Evolutionary conservation across 2,329 filamentous ascomycete genomes (phyloP), one percentile per base, ranked within the genome.

Genomic region (Venturia aucupariae): DNA sequence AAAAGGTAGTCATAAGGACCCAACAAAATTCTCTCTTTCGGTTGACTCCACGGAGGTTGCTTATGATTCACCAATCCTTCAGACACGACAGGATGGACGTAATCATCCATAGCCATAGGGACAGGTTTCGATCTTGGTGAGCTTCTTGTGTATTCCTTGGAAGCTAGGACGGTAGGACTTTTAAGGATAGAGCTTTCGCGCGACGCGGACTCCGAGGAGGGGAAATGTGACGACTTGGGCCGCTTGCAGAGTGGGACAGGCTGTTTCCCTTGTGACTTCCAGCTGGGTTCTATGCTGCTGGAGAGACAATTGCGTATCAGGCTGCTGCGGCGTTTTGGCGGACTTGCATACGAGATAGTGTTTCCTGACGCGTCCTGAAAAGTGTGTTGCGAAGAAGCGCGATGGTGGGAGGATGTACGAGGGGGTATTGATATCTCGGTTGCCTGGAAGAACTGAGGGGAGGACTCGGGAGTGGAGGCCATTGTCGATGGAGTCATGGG

Each of bases 1-100:
- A 86, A 83, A 67, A 94, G 82, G 74, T 96, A 95, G 72, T 93
- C 87, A 71, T 86, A 96, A 0, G 91, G 91, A 0, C 87, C 90
- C 60, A 87, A 79, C 63, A 95, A 79, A 66, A 93, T 86, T 73
- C 84, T 85, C 74, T 94, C 90, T 78, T 94, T 93, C 70, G 89
- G 84, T 1, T 80, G 75, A 7, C 84, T 86, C 90, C 90, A 94
- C 22, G 51, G 51, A 10, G 51, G 51, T 15, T 57, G 51, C 19
- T 35, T 35, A 19, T 35, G 27, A 35, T 35, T 32, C 8, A 57
- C 15, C 27, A 57, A 35, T 3, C 15, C 30, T n/a, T 35, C 51
- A 57, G 51, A 13, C 7, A 57, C 51, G 19, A 11, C 11, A 57
- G 27, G 30, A 15, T 13, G 17, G 51, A 15, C 30, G 30, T 57